Evolutionary conservation across 2,329 filamentous ascomycete species (phyloP).

Genomic region (Arthroderma sp.): DNA sequence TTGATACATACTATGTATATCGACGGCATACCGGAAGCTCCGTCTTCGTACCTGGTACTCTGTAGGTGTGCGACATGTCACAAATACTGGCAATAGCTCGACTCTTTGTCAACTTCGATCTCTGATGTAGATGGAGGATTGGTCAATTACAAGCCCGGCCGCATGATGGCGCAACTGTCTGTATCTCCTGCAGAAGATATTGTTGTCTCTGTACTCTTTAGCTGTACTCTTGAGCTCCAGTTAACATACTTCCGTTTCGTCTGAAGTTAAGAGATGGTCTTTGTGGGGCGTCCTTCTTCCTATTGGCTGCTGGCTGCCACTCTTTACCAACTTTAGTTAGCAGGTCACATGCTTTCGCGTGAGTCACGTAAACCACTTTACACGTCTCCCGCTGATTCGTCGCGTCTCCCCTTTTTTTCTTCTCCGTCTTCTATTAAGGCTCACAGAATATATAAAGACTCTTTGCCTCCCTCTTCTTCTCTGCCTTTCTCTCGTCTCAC

Average conservation of each 20-base stretch:
- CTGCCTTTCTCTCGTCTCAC: neutral
- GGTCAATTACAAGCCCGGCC: neutral
- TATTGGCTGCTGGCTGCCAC: neutral
- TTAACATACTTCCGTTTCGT: too few relatives aligned
- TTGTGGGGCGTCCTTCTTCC: neutral
- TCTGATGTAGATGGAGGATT: too few relatives aligned
- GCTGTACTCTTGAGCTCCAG: neutral
- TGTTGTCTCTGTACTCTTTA: neutral
- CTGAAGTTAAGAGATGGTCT: too few relatives aligned
- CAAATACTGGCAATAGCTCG: too few relatives aligned
- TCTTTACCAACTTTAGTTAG: neutral
- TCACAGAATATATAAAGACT: too few relatives aligned
- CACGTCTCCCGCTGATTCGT: slow-evolving; percentile 7
- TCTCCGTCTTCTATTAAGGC: too few relatives aligned
- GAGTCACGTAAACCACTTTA: slow-evolving; percentile 12
- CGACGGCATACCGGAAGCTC: too few relatives aligned
- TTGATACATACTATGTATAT: too few relatives aligned
- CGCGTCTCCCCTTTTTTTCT: slow-evolving; percentile 4
- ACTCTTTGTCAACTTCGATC: too few relatives aligned
- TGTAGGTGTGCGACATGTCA: too few relatives aligned
- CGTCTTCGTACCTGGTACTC: too few relatives aligned
- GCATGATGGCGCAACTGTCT: neutral
- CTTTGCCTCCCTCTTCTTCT: neutral
- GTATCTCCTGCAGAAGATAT: neutral
- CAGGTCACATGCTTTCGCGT: slow-evolving; percentile 11